These are phyloP conservation scores for Euphorbia celastroides DNA, from an alignment of 441 rosid species.

Conservation along the genomic window DNA sequence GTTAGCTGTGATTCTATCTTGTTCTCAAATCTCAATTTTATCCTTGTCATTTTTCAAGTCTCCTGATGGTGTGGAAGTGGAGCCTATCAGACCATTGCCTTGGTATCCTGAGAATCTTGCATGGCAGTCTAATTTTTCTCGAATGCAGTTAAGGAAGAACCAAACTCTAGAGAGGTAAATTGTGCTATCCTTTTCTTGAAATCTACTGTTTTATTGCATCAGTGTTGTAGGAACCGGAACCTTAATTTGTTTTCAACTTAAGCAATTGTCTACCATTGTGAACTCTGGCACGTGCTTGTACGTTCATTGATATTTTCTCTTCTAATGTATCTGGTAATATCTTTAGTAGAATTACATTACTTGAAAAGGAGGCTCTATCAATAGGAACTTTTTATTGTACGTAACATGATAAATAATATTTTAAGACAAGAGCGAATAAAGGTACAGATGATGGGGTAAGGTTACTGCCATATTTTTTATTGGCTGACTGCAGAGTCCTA, in stretches of 20 bases:
- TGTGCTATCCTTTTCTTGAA: neutral
- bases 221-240: neutral
- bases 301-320: neutral
- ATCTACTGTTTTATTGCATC: neutral
- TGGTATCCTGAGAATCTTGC: conserved; percentile 94
- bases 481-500: neutral
- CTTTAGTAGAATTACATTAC: too few relatives aligned
- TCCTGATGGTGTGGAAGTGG: conserved; percentile 59
- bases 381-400: too few relatives aligned
- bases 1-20: conserved; percentile 1
- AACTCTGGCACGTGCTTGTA: conserved; percentile 6
- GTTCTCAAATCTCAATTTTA: neutral
- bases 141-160: conserved; percentile 89
- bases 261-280: neutral
- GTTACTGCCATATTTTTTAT: too few relatives aligned
- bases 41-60: conserved; percentile 33
- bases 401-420: too few relatives aligned
- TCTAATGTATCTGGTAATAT: neutral
- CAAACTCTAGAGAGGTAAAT: conserved; percentile 82
- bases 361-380: too few relatives aligned
- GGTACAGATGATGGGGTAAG: neutral
- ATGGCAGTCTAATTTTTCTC: conserved; percentile 90
- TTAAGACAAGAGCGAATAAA: too few relatives aligned
- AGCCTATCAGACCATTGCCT: conserved; percentile 80
- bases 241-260: neutral